A percentile compares a stretch with the other conserved stretches of the same genome.
Conservation (phyloP, 441 rosid species). For the Biscutella laevigata region DNA sequence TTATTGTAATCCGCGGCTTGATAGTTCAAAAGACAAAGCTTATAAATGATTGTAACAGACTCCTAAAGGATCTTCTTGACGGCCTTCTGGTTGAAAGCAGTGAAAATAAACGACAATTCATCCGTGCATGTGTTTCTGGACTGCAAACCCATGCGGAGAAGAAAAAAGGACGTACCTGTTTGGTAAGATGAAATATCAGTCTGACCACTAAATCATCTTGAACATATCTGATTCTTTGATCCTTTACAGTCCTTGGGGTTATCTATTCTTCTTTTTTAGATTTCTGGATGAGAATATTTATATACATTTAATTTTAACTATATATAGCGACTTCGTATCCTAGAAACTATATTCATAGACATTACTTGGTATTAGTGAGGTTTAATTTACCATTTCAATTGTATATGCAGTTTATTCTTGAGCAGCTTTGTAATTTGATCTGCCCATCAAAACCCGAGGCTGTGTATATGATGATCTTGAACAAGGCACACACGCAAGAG, state of each 20-base stretch:
- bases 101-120: conserved; percentile 92
- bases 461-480: conserved; percentile 75
- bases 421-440: conserved; percentile 99
- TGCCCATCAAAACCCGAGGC: conserved; percentile 98
- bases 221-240: conserved; percentile 12
- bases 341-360: conserved; percentile 6
- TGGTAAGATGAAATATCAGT: conserved; percentile 46
- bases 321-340: conserved; percentile 8
- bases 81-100: conserved; percentile 98
- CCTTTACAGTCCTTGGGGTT: conserved; percentile 4
- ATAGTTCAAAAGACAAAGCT: conserved; percentile 99
- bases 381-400: conserved; percentile 22
- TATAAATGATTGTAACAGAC: conserved; percentile 93
- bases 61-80: conserved; percentile 90
- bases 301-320: background rate
- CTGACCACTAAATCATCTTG: conserved; percentile 4
- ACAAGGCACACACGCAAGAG: conserved; percentile 98
- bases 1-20: conserved; percentile 92
- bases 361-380: conserved; percentile 2
- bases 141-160: conserved; percentile 90
- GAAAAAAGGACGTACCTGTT: conserved; percentile 81
- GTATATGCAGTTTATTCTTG: conserved; percentile 85
- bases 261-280: background rate
- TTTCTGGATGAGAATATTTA: conserved; percentile 8
- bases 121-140: conserved; percentile 93